Evolutionary conservation across 2,329 filamentous ascomycete genomes (phyloP).

Genomic region (Dothidotthia symphoricarpi): DNA sequence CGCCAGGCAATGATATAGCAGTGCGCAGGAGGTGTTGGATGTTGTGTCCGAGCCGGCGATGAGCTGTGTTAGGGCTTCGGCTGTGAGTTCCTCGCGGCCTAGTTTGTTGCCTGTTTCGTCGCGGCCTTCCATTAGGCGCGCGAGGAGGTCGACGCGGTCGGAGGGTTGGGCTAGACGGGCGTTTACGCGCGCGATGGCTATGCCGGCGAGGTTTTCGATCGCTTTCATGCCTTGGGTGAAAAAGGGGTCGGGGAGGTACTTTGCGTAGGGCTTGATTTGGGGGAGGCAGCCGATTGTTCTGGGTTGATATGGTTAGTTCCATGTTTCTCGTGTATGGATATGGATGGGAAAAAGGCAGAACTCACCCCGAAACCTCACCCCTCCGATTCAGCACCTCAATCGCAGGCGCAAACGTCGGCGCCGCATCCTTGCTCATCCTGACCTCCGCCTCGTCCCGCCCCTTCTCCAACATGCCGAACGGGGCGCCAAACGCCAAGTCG

Average conservation of each 20-base stretch:
- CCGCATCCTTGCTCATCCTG: conserved; percentile 57
- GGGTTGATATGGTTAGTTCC: conserved; percentile 5
- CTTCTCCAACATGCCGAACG: conserved; percentile 78
- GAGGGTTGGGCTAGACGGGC: conserved; percentile 62
- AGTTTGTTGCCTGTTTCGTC: conserved; percentile 76
- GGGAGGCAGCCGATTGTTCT: conserved; percentile 72
- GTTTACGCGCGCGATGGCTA: conserved; percentile 79
- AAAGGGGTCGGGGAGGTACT: conserved; percentile 78
- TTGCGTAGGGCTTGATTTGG: conserved; percentile 72
- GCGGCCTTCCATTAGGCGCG: conserved; percentile 79
- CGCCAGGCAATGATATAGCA: conserved; percentile 72
- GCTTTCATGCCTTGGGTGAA: conserved; percentile 71
- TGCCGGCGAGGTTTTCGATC: conserved; percentile 78
- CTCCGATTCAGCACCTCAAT: conserved; percentile 86
- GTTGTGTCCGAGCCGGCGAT: conserved; percentile 79
- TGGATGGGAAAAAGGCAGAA: background rate
- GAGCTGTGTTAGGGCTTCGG: conserved; percentile 84
- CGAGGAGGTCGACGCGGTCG: conserved; percentile 74
- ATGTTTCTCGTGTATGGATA: too few relatives aligned
- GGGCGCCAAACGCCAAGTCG: conserved; percentile 69
- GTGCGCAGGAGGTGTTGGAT: conserved; percentile 76
- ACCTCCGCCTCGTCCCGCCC: conserved; percentile 77
- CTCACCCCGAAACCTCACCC: conserved; percentile 73
- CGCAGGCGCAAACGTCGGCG: conserved; percentile 69
- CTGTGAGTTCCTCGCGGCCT: conserved; percentile 76